Base-by-base conservation (phyloP, 1,284 basidiomycete genomes). In the Flammula alnicola region DNA sequence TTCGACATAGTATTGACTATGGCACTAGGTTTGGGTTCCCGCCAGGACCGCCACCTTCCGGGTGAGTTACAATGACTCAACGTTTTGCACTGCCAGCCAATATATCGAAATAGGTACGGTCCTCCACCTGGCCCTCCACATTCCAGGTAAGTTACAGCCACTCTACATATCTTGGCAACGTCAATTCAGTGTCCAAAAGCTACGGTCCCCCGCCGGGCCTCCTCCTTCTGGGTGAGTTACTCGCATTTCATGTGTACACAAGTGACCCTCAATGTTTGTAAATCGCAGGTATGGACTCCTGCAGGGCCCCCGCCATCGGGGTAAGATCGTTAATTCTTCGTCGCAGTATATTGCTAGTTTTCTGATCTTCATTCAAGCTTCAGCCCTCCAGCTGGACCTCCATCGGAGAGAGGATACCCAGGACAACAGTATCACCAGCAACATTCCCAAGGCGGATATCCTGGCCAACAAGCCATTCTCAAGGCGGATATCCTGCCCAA, bases 381-480 rank as follows among this genome's bases (percentile, higher is more conserved):
- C 16, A n/a, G 22, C 7, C 39, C 51, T n/a, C 51, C 51, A 23
- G 16, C 46, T 5, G 51, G 46, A 19, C 47, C 52, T 17, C 47
- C 54, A 16, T 20, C 16, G 31, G 47, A 31, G 60, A 52, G 58
- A 37, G 65, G 65, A 30, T 72, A 74, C 54, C 75, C 74, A 29
- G 71, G 69, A 12, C 69, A 73, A 30, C 65, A 68, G 38, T 65
- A 70, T 41, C 67, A 70, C 27, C 68, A 73, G 16, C 64, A 71
- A 35, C 68, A 70, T 20, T 61, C 65, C 22, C 54, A 59, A 4
- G 62, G 66, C 44, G 70, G 68, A 33, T 73, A 73, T 51, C 68
- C 70, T 27, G 68, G 70, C n/a, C 73, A 73, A 51, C 62, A 68
- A 51, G 54, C 46, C 52, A 54, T 17, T 17, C 38, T n/a, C 23